A percentile compares a stretch with the other conserved stretches of the same genome.
phyloP scores from a whole-genome alignment of 2,329 filamentous ascomycete genomes.

The Sporothrix pallida region DNA sequence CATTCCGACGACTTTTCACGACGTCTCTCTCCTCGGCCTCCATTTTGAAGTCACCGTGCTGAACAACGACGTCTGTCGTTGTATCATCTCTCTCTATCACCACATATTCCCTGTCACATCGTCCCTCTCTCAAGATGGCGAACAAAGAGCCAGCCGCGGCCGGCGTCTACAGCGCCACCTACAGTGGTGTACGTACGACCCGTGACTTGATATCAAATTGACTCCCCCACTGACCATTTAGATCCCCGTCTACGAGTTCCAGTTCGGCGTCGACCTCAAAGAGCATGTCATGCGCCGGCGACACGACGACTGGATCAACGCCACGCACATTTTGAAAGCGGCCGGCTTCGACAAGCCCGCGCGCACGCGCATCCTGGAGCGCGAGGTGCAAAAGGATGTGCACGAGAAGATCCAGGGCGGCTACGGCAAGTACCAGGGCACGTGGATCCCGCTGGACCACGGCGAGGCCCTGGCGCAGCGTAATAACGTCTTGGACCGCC shows the following conservation, averaged over 20 bases:
- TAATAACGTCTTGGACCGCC: conserved; percentile 83
- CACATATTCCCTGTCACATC: too few species aligned
- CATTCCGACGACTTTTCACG: background rate
- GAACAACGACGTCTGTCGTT: conserved; percentile 4
- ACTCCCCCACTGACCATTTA: conserved; percentile 47
- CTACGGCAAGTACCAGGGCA: conserved; percentile 98
- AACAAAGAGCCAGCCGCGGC: conserved; percentile 49
- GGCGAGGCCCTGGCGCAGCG: conserved; percentile 83
- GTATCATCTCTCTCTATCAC: too few species aligned
- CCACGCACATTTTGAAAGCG: conserved; percentile 97
- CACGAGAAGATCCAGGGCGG: conserved; percentile 99
- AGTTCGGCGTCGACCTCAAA: conserved; percentile 77
- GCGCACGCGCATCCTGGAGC: conserved; percentile 89
- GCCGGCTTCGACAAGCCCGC: conserved; percentile 97
- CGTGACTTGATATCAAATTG: background rate
- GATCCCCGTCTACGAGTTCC: conserved; percentile 95
- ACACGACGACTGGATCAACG: conserved; percentile 97
- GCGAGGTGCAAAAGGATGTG: conserved; percentile 93
- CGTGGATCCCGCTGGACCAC: conserved; percentile 89
- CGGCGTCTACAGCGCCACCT: conserved; percentile 71
- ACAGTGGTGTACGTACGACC: conserved; percentile 62
- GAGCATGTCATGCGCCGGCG: conserved; percentile 95
- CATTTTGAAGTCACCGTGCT: background rate
- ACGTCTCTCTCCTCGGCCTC: background rate
- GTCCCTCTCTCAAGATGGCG: conserved; percentile 49